Evolutionary conservation across 306 rosid species (phyloP), one percentile per base, ranked within the genome.

Genomic region (Herpetospermum pedunculosum): DNA sequence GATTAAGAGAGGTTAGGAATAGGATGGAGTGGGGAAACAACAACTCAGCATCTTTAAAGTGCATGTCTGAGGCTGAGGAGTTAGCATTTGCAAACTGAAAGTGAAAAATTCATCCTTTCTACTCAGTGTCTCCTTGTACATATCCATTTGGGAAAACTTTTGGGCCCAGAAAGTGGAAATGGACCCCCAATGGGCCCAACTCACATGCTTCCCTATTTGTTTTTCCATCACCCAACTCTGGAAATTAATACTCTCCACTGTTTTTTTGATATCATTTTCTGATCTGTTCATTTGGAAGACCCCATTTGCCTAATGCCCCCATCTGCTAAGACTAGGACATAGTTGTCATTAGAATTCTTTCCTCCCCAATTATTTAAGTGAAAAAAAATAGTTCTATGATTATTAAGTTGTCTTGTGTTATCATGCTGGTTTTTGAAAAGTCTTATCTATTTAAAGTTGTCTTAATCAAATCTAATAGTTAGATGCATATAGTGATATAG

Each of bases 101-200:
- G 35, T n/a, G 25, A 35, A 67, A 35, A 35, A 19, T 67, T 13
- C 10, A 40, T 25, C 35, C 72, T 26, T 26, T 67, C 72, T 35
- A 3, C 52, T 67, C 1, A 3, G 21, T 41, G 72, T 41, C 35
- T 67, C 72, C 53, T 67, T 25, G 21, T 67, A 11, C 21, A 40
- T 23, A 67, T 40, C 35, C 34, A 13, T 67, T 67, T 41, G 52
- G 12, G 50, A 40, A 40, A 64, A 34, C 13, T 6, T 64, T 63
- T 63, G 70, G 70, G 46, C 70, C 70, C 70, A 62, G 44, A 62
- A 62, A 62, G n/a, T 62, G 70, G 44, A 62, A 62, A 34, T 65
- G 72, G 72, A 19, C 49, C 72, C 44, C 43, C 11, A 60, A 32
- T 34, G 69, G 69, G 15, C 69, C 69, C 69, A 34, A 32, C 70